phyloP scores from a whole-genome alignment of 2,329 filamentous ascomycete genomes.

The Lecanicillium sp. region DNA sequence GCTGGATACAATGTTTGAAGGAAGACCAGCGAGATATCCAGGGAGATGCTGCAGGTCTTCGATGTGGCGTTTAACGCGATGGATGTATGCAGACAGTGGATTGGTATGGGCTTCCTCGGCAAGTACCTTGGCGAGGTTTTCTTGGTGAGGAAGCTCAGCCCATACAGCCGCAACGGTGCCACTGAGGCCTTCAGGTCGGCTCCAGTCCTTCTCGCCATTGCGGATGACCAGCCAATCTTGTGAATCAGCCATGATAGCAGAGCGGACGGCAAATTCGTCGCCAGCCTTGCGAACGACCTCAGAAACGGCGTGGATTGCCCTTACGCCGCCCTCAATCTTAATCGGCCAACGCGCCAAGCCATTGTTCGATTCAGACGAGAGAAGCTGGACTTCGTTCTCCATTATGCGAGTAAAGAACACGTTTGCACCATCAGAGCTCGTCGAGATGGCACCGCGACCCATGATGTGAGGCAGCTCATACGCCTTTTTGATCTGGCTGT shows the following conservation, averaged over 20 bases:
- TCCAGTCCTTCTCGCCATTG: slow-evolving; percentile 76
- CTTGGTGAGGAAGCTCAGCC: slow-evolving; percentile 65
- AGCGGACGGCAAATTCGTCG: slow-evolving; percentile 66
- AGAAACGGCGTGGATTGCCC: slow-evolving; percentile 61
- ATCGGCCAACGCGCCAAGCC: slow-evolving; percentile 67
- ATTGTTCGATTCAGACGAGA: slow-evolving; percentile 70
- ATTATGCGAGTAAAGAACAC: slow-evolving; percentile 85
- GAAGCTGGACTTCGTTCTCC: slow-evolving; percentile 61
- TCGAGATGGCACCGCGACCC: slow-evolving; percentile 68
- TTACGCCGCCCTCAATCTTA: slow-evolving; percentile 32
- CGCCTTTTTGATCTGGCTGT: slow-evolving; percentile 60
- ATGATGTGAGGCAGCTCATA: slow-evolving; percentile 68
- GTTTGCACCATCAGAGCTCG: slow-evolving; percentile 68
- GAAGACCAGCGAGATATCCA: slow-evolving; percentile 61
- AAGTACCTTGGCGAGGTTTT: slow-evolving; percentile 69
- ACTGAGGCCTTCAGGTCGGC: slow-evolving; percentile 72
- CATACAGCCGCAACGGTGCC: slow-evolving; percentile 72
- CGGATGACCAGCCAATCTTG: slow-evolving; percentile 77
- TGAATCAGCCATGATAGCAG: slow-evolving; percentile 58
- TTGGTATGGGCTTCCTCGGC: slow-evolving; percentile 82
- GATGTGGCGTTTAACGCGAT: slow-evolving; percentile 75
- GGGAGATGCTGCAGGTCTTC: slow-evolving; percentile 72
- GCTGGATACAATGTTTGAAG: slow-evolving; percentile 57
- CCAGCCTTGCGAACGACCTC: slow-evolving; percentile 71
- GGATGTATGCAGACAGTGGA: slow-evolving; percentile 71